Percentiles rank a stretch among this genome's conserved stretches.
phyloP scores from a whole-genome alignment of 2,329 filamentous ascomycete species.

The Alternaria brassicicola region DNA sequence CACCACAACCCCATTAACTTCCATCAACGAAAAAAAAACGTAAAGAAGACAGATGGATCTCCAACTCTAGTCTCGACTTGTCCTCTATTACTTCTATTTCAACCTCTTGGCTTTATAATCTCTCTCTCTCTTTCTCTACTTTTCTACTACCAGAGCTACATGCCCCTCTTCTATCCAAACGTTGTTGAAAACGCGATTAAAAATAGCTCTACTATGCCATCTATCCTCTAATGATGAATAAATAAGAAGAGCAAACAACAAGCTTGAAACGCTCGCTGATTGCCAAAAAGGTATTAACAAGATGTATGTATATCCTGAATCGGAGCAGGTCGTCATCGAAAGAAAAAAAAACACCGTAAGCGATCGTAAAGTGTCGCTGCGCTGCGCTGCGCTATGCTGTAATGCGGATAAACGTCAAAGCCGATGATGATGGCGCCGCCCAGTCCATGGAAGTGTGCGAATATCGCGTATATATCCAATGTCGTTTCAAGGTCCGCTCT shows the following conservation, averaged over 20 bases:
- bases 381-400: background rate
- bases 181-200: conserved; percentile 4
- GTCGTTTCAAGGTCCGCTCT: background rate
- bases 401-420: background rate
- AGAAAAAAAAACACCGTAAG: background rate
- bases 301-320: background rate
- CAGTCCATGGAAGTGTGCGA: background rate
- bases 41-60: too few relatives aligned
- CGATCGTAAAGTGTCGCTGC: background rate
- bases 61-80: too few relatives aligned
- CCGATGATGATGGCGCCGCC: background rate
- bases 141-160: too few relatives aligned
- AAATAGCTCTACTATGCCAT: background rate
- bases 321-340: too few relatives aligned
- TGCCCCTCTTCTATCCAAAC: background rate
- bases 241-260: background rate
- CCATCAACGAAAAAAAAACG: too few relatives aligned
- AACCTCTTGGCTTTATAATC: too few relatives aligned
- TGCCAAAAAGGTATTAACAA: background rate
- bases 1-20: too few relatives aligned
- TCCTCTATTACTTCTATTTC: too few relatives aligned
- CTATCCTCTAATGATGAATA: background rate
- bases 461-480: background rate
- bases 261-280: background rate
- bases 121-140: too few relatives aligned